Base-by-base conservation (phyloP, 2,329 filamentous ascomycete genomes). In the Camptophora hylomeconis region DNA sequence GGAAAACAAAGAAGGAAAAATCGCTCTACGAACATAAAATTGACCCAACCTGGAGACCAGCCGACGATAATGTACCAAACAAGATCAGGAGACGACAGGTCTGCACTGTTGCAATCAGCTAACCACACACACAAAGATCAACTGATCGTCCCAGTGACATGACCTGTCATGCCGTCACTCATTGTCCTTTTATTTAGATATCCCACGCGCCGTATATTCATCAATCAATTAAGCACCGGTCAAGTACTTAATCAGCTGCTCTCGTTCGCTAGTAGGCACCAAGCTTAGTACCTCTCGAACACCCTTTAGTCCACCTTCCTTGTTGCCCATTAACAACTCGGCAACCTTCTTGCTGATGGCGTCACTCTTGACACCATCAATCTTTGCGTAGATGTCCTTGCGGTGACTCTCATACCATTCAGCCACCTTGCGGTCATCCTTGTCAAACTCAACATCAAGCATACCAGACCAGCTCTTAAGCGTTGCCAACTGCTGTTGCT, bases 321-420 rank as follows among this genome's bases (percentile, higher is more conserved):
- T 72, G 50, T 78, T 74, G 31, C 66, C 65, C 42, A 73, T 63
- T 49, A 81, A 58, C 36, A 82, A 49, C 28, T 75, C 69, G 5
- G 82, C 77, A 44, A 83, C 71, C 46, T 82, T 75, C 32, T 66
- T 64, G 5, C 74, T 71, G 16, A 80, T 67, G 22, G 72, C 69
- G 36, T 93, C 81, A 4, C 70, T 68, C 69, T 83, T 89, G 48
- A 95, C 65, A 8, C 65, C 60, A 54, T 94, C 84, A 16, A 95
- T 73, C 71, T 89, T 92, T 39, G 78, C 71, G 39, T 79, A 69
- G 28, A 98, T 74, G 21, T 63, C 61, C 65, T 87, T 82, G 51
- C 82, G 69, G 62, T 95, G 89, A 61, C 87, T 77, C 66, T 98
- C 89, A 53, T 94, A 95, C 89, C 89, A 98, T 45, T 77, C 69